phyloP scores from a whole-genome alignment of 768 basidiomycete genomes.

The Tylopilus vinaceipallidus region DNA sequence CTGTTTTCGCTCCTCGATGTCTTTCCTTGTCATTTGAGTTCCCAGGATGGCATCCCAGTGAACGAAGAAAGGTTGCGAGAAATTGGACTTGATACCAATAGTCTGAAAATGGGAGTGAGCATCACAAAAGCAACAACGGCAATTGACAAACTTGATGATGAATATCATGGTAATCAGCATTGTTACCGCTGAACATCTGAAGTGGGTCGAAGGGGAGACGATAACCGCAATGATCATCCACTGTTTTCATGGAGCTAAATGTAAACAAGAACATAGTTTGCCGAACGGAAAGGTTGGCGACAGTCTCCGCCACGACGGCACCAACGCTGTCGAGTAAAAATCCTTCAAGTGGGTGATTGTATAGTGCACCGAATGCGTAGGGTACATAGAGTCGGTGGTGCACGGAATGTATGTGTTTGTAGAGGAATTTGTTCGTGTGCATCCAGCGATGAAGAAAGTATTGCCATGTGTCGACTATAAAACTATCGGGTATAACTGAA shows the following conservation, averaged over 20 bases:
- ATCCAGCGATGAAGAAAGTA: conserved; percentile 93
- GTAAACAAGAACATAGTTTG: conserved; percentile 84
- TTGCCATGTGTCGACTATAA: conserved; percentile 96
- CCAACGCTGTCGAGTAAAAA: conserved; percentile 86
- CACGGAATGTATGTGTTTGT: conserved; percentile 87
- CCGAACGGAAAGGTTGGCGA: conserved; percentile 68
- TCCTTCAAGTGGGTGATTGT: conserved; percentile 97
- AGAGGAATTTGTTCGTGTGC: conserved; percentile 89
- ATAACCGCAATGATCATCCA: conserved; percentile 96
- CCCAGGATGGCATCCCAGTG: conserved; percentile 90
- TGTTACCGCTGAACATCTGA: conserved; percentile 82
- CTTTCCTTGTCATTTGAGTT: conserved; percentile 75
- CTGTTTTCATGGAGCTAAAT: conserved; percentile 86
- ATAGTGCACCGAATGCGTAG: conserved; percentile 94
- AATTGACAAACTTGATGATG: conserved; percentile 76
- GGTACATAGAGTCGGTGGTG: conserved; percentile 97
- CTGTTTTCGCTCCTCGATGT: conserved; percentile 52
- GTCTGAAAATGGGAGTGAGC: conserved; percentile 8
- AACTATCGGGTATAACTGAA: conserved; percentile 47
- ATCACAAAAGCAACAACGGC: background rate
- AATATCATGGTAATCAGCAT: conserved; percentile 97
- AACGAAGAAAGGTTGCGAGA: conserved; percentile 92
- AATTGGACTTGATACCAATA: conserved; percentile 93
- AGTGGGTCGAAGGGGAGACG: conserved; percentile 87
- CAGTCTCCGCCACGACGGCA: conserved; percentile 68